A percentile compares a stretch with the other conserved stretches of the same genome.
Conservation (phyloP, 257 asterid genomes). For the Fraxinus quadrangulata region DNA sequence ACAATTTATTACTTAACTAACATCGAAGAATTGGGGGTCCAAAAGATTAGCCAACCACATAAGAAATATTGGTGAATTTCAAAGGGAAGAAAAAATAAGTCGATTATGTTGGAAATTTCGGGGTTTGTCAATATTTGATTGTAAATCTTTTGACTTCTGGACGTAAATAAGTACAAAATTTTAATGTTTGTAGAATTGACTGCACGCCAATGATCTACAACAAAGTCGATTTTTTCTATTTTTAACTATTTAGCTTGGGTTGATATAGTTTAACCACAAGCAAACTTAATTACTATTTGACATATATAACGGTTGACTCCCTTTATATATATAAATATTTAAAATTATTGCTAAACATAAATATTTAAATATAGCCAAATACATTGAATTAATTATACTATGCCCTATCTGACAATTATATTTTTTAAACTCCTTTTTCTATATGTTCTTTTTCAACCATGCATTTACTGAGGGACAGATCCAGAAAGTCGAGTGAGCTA, state of each 20-base stretch:
- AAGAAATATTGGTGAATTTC: neutral
- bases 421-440: too few species aligned
- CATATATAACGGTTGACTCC: too few species aligned
- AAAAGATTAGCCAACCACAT: neutral
- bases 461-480: too few species aligned
- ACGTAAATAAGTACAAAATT: neutral
- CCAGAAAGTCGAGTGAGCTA: too few species aligned
- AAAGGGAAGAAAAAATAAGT: neutral
- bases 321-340: too few species aligned
- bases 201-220: neutral
- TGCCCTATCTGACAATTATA: too few species aligned
- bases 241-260: too few species aligned
- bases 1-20: neutral
- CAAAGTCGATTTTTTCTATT: neutral
- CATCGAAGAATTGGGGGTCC: neutral
- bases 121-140: neutral
- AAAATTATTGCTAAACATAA: too few species aligned
- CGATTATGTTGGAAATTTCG: neutral
- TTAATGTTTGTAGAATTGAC: neutral
- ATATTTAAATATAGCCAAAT: too few species aligned
- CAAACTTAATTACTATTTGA: too few species aligned
- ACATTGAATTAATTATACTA: too few species aligned
- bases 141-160: constrained; percentile 31
- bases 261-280: neutral
- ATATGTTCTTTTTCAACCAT: too few species aligned